A percentile compares a stretch with the other conserved stretches of the same genome.
These are phyloP conservation scores for Cyberlindnera americana DNA, from an alignment of 805 yeast species.

Conservation along the genomic window DNA sequence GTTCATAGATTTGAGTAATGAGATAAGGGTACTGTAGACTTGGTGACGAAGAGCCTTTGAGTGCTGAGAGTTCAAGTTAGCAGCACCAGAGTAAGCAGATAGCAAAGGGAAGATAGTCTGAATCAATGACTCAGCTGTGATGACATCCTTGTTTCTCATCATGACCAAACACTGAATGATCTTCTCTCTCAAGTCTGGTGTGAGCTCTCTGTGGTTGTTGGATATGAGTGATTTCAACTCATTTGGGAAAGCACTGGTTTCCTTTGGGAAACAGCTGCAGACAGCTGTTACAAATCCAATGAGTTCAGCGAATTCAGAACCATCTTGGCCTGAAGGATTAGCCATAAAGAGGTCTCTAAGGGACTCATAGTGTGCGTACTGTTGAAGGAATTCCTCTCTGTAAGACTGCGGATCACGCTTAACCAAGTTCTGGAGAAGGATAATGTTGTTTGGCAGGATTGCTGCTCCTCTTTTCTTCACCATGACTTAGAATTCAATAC, in stretches of 20 bases:
- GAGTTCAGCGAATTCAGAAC: slow-evolving; percentile 61
- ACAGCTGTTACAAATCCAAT: slow-evolving; percentile 92
- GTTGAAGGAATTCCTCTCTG: slow-evolving; percentile 89
- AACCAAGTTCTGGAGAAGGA: slow-evolving; percentile 85
- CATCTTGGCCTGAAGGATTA: slow-evolving; percentile 54
- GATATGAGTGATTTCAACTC: slow-evolving; percentile 68
- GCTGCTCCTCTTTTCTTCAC: slow-evolving; percentile 90
- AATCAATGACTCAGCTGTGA: slow-evolving; percentile 74
- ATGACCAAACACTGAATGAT: slow-evolving; percentile 84
- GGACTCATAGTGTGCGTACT: slow-evolving; percentile 89
- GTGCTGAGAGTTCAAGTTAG: slow-evolving; percentile 48
- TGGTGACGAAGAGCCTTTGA: slow-evolving; percentile 82
- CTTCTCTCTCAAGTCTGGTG: slow-evolving; percentile 87
- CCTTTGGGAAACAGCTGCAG: slow-evolving; percentile 83
- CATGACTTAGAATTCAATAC: slow-evolving; percentile 50
- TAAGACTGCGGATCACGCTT: slow-evolving; percentile 94
- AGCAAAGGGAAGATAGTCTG: slow-evolving; percentile 87
- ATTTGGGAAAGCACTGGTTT: slow-evolving; percentile 78
- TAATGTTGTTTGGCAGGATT: slow-evolving; percentile 86
- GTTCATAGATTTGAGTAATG: slow-evolving; percentile 77
- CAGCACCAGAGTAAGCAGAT: slow-evolving; percentile 55
- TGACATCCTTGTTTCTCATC: slow-evolving; percentile 81
- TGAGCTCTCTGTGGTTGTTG: slow-evolving; percentile 75
- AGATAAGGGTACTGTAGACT: slow-evolving; percentile 73
- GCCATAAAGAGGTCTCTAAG: slow-evolving; percentile 80